These are phyloP conservation scores for Arctium minus DNA, from an alignment of 129 eudicot species.

Conservation along the genomic window DNA sequence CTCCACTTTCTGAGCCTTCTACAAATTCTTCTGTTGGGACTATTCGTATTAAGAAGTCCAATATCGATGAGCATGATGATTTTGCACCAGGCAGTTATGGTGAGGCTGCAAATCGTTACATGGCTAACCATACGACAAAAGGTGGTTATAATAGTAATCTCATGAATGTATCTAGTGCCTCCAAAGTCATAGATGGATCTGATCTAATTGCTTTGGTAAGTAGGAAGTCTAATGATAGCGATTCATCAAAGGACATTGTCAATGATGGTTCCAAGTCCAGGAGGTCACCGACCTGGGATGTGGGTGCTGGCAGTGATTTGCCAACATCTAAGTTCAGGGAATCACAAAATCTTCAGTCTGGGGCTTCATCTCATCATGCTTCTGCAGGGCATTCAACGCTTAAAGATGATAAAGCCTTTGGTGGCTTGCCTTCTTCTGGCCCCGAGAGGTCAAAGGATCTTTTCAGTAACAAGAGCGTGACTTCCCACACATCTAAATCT, in stretches of 20 bases:
- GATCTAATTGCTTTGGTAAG: conserved; percentile 10
- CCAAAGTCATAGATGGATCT: conserved; percentile 21
- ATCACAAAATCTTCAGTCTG: conserved; percentile 6
- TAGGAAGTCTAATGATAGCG: conserved; percentile 23
- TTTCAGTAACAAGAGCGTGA: conserved; percentile 4
- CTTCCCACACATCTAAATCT: conserved; percentile 14
- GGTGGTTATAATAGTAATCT: conserved; percentile 8
- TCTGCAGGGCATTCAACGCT: conserved; percentile 14
- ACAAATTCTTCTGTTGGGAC: conserved; percentile 47
- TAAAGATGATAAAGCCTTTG: conserved; percentile 7
- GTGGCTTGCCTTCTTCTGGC: conserved; percentile 16
- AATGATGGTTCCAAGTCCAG: conserved; percentile 14
- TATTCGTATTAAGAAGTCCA: conserved; percentile 25
- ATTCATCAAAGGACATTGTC: conserved; percentile 12
- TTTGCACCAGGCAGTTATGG: conserved; percentile 10
- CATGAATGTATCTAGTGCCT: conserved; percentile 6
- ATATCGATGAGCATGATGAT: conserved; percentile 26
- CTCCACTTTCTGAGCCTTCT: conserved; percentile 42
- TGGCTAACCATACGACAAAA: neutral
- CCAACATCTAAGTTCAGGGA: conserved; percentile 20
- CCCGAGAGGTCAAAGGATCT: conserved; percentile 15
- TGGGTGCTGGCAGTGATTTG: neutral
- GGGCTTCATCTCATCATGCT: neutral
- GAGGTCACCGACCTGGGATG: conserved; percentile 10
- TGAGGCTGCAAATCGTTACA: conserved; percentile 18